Evolutionary conservation across 2,329 filamentous ascomycete genomes (phyloP).

Genomic region (Westerdykella ornata): DNA sequence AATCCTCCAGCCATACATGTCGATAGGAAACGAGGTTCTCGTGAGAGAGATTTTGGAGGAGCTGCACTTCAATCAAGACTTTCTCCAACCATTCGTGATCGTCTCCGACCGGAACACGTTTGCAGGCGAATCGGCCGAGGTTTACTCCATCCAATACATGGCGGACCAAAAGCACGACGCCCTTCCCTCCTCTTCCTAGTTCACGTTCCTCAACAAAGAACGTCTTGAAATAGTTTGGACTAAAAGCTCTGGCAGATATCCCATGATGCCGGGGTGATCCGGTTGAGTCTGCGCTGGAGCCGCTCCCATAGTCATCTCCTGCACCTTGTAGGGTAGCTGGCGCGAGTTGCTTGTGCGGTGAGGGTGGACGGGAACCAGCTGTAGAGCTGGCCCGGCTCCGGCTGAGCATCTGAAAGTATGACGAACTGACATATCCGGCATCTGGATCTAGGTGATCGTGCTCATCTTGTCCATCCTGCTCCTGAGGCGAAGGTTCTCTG

Average conservation of each 20-base stretch:
- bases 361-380: constrained; percentile 43
- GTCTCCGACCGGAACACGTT: constrained; percentile 87
- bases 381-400: constrained; percentile 49
- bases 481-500: constrained; percentile 39
- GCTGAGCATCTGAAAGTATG: constrained; percentile 92
- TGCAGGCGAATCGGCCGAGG: constrained; percentile 90
- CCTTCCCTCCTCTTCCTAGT: constrained; percentile 84
- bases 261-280: constrained; percentile 48
- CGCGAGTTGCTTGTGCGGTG: constrained; percentile 44
- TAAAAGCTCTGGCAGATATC: constrained; percentile 83
- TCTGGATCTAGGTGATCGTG: constrained; percentile 33
- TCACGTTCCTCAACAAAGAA: constrained; percentile 89
- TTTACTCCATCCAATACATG: constrained; percentile 86
- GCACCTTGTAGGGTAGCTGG: constrained; percentile 24
- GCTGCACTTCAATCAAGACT: constrained; percentile 84
- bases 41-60: constrained; percentile 85
- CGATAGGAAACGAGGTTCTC: constrained; percentile 94
- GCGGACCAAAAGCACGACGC: constrained; percentile 87
- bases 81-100: constrained; percentile 95
- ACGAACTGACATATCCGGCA: constrained; percentile 74
- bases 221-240: constrained; percentile 81
- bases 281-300: constrained; percentile 42
- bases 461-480: constrained; percentile 27
- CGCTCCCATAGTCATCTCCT: constrained; percentile 21
- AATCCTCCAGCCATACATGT: constrained; percentile 94